Conservation (phyloP, 164 flowering plant species). For the Berberis thunbergii region DNA sequence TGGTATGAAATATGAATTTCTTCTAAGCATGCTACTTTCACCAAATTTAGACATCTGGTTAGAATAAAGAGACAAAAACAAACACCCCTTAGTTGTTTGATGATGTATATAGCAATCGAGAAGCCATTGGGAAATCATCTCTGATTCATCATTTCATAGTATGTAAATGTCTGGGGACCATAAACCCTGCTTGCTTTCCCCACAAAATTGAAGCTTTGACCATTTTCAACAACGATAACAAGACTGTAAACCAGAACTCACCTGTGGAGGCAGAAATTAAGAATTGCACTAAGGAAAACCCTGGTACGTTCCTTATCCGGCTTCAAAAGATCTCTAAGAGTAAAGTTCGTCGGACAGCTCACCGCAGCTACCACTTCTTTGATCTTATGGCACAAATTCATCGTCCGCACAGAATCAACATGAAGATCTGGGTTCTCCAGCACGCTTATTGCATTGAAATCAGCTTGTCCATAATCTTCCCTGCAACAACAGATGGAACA, state of each 20-base stretch:
- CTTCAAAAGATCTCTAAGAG: slow-evolving; percentile 45
- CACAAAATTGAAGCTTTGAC: not conserved
- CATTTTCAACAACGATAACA: not conserved
- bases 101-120: not conserved
- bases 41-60: not conserved
- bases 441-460: slow-evolving; percentile 58
- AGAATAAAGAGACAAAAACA: not conserved
- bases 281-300: slow-evolving; percentile 48
- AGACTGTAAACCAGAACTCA: slow-evolving; percentile 9
- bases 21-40: not conserved
- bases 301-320: slow-evolving; percentile 56
- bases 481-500: slow-evolving; percentile 22
- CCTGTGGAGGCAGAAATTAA: slow-evolving; percentile 72
- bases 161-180: not conserved
- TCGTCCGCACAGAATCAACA: slow-evolving; percentile 33
- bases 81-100: not conserved
- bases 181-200: too few relatives aligned
- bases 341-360: slow-evolving; percentile 44
- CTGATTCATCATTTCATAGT: not conserved
- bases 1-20: too few relatives aligned
- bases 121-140: not conserved
- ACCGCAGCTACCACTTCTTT: slow-evolving; percentile 41
- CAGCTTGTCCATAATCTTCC: slow-evolving; percentile 62
- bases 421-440: slow-evolving; percentile 79
- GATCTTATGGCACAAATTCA: slow-evolving; percentile 49